Evolutionary conservation across 352 stramenopile species (phyloP).

Genomic region (Elongisporangium prolatum): DNA sequence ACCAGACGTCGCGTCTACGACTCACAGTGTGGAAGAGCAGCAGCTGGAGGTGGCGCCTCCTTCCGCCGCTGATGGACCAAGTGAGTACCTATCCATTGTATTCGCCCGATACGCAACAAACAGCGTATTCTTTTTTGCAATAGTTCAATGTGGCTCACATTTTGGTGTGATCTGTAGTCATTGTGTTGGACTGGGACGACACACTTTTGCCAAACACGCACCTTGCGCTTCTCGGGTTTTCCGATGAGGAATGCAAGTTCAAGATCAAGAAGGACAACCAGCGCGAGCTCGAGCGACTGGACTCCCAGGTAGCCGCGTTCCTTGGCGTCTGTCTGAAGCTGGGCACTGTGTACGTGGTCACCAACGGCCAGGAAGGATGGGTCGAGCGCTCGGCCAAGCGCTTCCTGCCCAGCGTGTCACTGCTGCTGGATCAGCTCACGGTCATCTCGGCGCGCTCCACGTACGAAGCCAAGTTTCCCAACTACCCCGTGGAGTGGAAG

Average conservation of each 20-base stretch:
- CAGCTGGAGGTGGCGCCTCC: background rate
- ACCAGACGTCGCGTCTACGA: background rate
- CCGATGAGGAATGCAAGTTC: slow-evolving; percentile 41
- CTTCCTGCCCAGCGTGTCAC: slow-evolving; percentile 57
- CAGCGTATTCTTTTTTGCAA: background rate
- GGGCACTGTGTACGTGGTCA: slow-evolving; percentile 56
- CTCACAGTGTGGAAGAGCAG: background rate
- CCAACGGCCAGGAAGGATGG: slow-evolving; percentile 64
- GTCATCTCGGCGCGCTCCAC: slow-evolving; percentile 62
- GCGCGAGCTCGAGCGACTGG: slow-evolving; percentile 26
- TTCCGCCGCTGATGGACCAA: background rate
- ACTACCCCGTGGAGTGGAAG: slow-evolving; percentile 74
- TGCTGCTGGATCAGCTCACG: slow-evolving; percentile 47
- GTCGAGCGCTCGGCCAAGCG: slow-evolving; percentile 70
- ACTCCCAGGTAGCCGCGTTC: slow-evolving; percentile 36
- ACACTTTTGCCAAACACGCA: slow-evolving; percentile 75
- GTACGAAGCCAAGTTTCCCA: slow-evolving; percentile 56
- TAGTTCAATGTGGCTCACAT: background rate
- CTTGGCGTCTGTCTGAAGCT: slow-evolving; percentile 43
- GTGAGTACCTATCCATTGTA: background rate
- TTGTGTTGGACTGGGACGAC: slow-evolving; percentile 83
- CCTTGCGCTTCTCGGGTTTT: slow-evolving; percentile 56
- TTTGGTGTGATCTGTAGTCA: slow-evolving; percentile 24
- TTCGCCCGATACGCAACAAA: background rate
- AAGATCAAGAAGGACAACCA: slow-evolving; percentile 27